These are phyloP conservation scores for Tubosaeta brunneosetosa DNA, from an alignment of 768 basidiomycete genomes.

Conservation along the genomic window DNA sequence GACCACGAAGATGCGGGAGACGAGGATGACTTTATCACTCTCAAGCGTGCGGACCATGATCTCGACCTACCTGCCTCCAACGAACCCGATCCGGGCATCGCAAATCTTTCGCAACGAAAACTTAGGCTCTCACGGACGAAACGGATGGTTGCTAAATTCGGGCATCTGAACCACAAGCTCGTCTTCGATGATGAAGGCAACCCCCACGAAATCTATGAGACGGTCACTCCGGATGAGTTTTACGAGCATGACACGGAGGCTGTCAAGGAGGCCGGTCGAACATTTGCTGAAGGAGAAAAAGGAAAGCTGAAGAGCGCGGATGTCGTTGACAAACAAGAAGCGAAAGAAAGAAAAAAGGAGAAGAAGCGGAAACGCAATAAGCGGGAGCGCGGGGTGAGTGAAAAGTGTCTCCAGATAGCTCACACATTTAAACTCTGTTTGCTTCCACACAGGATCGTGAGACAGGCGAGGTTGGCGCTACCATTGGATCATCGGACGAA, in stretches of 20 bases:
- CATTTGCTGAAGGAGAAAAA: conserved; percentile 71
- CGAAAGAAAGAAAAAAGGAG: conserved; percentile 82
- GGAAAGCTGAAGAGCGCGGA: conserved; percentile 69
- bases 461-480: conserved; percentile 20
- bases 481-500: conserved; percentile 36
- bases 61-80: conserved; percentile 51
- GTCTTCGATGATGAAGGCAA: conserved; percentile 88
- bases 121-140: conserved; percentile 69
- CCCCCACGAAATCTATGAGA: conserved; percentile 78
- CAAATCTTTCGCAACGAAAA: conserved; percentile 83
- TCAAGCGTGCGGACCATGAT: conserved; percentile 88
- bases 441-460: conserved; percentile 20
- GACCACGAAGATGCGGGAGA: conserved; percentile 52
- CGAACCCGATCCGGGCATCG: conserved; percentile 33
- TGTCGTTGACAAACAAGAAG: conserved; percentile 72
- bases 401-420: too few relatives aligned
- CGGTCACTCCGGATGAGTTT: conserved; percentile 70
- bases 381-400: conserved; percentile 44
- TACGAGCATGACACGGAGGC: conserved; percentile 62
- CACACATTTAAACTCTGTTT: too few relatives aligned
- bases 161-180: conserved; percentile 64
- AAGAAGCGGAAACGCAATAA: conserved; percentile 92
- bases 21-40: conserved; percentile 84
- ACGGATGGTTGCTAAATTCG: conserved; percentile 59
- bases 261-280: conserved; percentile 58